phyloP scores from a whole-genome alignment of 495 filamentous ascomycete genomes.

The Apodospora peruviana region DNA sequence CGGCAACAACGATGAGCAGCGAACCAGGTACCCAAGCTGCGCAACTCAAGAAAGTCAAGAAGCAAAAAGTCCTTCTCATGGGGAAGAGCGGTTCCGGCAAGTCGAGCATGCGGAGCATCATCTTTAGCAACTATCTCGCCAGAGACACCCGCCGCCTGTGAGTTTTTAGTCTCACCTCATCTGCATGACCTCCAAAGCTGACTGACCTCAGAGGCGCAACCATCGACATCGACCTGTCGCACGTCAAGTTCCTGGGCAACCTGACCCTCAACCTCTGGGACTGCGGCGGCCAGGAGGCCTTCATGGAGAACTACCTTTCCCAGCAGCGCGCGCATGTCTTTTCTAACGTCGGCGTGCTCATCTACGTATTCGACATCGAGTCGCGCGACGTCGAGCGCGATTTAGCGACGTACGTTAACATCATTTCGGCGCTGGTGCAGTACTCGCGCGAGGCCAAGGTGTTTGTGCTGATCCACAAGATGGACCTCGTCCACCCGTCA shows the following conservation, averaged over 20 bases:
- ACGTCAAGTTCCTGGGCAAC: constrained; percentile 97
- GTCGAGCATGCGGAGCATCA: constrained; percentile 95
- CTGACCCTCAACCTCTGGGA: constrained; percentile 97
- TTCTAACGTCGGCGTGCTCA: constrained; percentile 89
- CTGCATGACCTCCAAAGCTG: background rate
- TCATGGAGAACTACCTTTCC: constrained; percentile 95
- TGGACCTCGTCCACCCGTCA: constrained; percentile 87
- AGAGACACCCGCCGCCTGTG: constrained; percentile 84
- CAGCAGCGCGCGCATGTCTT: constrained; percentile 95
- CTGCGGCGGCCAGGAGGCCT: constrained; percentile 97
- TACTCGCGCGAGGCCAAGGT: constrained; percentile 78
- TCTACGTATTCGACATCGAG: constrained; percentile 99
- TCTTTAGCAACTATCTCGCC: constrained; percentile 96
- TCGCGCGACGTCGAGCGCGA: constrained; percentile 89
- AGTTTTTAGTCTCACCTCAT: constrained; percentile 10
- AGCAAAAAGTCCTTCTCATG: constrained; percentile 60
- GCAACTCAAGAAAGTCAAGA: constrained; percentile 53
- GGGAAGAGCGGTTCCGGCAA: constrained; percentile 99
- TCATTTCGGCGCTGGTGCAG: constrained; percentile 78
- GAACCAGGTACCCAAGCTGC: constrained; percentile 7
- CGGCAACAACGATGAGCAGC: background rate
- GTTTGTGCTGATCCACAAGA: constrained; percentile 95
- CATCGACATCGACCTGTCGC: constrained; percentile 95
- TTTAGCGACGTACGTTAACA: constrained; percentile 78
- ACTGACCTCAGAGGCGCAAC: constrained; percentile 65